Evolutionary conservation across 805 yeast genomes (phyloP), one percentile per base, ranked within the genome.

Genomic region (Kregervanrija pseudodelftensis): DNA sequence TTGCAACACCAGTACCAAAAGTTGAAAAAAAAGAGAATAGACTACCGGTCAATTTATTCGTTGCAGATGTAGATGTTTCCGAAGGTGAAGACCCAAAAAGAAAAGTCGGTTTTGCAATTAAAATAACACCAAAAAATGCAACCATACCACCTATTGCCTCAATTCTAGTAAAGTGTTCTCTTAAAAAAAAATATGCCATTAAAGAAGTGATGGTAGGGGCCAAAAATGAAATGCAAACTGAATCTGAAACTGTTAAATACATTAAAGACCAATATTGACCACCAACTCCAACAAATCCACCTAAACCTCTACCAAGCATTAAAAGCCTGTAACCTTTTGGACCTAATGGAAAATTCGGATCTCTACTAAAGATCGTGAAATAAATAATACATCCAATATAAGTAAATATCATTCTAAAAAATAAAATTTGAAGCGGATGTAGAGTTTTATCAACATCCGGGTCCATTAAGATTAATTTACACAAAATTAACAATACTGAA

Each of bases 231-330:
- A 89, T 81, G 12, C 85, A 82, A 1, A 86, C 81, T 0, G 95
- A 85, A 57, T 89, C 96, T 11, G 90, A 80, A 7, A 89, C 73
- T 41, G 86, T 76, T 39, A 89, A 69, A 55, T 83, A 85, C 65
- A 78, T 72, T 50, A 89, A 66, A 1, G 95, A 78, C 58, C 71
- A 85, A 61, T 86, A 89, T 57, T 85, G 68, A 4, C 91, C 82
- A 56, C 82, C 82, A 5, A 88, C 95, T 3, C 95, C 95, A 46
- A 83, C 60, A 53, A 80, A 85, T 7, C 97, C 97, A n/a, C 79
- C 70, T 1, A 72, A 40, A 0, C 96, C 96, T 48, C 96, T 69
- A 4, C 75, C 39, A 1, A 49, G 17, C 9, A 45, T 12, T 28
- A 40, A 30, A 15, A 28, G 30, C 11, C 95, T 67, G 34, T 78